Conservation (phyloP, 1,284 basidiomycete genomes). For the Laetiporus sulphureus region DNA sequence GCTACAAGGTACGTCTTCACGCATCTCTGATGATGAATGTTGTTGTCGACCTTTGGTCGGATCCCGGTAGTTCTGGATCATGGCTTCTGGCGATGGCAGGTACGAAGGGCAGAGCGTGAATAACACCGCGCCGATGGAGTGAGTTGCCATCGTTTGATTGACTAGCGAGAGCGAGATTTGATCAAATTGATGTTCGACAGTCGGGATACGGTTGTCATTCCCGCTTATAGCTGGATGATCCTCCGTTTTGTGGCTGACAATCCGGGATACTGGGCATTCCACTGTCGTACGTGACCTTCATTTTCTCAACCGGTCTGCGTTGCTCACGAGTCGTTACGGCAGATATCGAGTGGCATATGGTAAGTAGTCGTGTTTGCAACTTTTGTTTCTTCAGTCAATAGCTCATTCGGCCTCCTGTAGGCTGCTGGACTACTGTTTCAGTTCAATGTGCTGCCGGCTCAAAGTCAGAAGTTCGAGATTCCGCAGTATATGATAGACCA, state of each 20-base stretch:
- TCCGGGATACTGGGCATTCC: conserved; percentile 31
- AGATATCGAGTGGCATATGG: conserved; percentile 33
- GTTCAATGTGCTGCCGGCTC: conserved; percentile 25
- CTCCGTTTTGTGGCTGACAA: conserved; percentile 32
- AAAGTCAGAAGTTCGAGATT: conserved; percentile 21
- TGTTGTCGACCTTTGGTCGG: neutral
- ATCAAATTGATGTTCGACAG: conserved; percentile 7
- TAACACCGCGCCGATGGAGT: conserved; percentile 24
- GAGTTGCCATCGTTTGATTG: conserved; percentile 1
- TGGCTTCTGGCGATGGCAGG: conserved; percentile 16
- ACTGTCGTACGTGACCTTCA: conserved; percentile 22
- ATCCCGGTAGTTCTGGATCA: neutral
- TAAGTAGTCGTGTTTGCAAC: too few relatives aligned
- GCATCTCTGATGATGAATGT: neutral
- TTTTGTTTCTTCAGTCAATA: neutral
- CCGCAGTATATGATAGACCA: conserved; percentile 29
- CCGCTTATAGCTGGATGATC: conserved; percentile 27
- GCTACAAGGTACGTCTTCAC: conserved; percentile 28
- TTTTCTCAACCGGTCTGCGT: neutral
- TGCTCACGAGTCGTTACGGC: neutral
- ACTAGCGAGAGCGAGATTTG: neutral
- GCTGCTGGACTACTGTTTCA: conserved; percentile 31
- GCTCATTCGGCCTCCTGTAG: conserved; percentile 6
- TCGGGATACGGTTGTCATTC: conserved; percentile 30
- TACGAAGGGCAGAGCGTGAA: conserved; percentile 24